Conservation (phyloP, 768 basidiomycete genomes). For the Rhodocollybia butyracea region DNA sequence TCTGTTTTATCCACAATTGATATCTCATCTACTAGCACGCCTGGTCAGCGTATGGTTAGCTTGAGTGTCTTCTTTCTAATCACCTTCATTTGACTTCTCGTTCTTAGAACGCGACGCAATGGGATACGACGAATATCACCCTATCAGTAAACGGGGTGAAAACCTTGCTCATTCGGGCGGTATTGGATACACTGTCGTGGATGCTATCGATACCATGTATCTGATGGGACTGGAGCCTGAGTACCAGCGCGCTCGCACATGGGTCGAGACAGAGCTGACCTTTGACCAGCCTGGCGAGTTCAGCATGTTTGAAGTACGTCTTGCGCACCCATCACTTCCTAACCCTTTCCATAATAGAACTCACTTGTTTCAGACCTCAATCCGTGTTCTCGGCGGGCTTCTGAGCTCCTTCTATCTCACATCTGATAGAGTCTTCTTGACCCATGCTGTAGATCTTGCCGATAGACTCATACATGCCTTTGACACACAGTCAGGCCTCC, state of each 20-base stretch:
- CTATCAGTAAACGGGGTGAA: conserved; percentile 52
- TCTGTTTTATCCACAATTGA: not conserved
- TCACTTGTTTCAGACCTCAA: conserved; percentile 54
- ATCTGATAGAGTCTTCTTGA: conserved; percentile 53
- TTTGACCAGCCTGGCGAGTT: conserved; percentile 63
- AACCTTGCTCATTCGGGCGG: conserved; percentile 61
- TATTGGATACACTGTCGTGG: conserved; percentile 70
- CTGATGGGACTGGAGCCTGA: conserved; percentile 65
- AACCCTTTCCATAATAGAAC: not conserved
- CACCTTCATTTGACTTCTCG: conserved; percentile 3
- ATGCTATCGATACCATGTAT: conserved; percentile 69
- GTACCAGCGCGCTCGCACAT: conserved; percentile 56
- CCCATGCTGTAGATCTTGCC: conserved; percentile 62
- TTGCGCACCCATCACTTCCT: not conserved
- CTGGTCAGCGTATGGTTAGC: conserved; percentile 62
- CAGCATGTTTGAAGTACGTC: conserved; percentile 71
- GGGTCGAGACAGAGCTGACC: conserved; percentile 50
- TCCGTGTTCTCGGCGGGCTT: conserved; percentile 71
- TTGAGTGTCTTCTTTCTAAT: conserved; percentile 12
- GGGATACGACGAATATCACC: conserved; percentile 75
- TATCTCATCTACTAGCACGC: conserved; percentile 49
- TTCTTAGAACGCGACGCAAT: conserved; percentile 63
- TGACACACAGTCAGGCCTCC: conserved; percentile 65
- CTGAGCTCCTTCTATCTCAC: conserved; percentile 67
- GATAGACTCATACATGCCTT: conserved; percentile 66